A percentile compares a stretch with the other conserved stretches of the same genome.
phyloP scores from a whole-genome alignment of 192 early-diverging fungal genomes.

The Podila verticillata region DNA sequence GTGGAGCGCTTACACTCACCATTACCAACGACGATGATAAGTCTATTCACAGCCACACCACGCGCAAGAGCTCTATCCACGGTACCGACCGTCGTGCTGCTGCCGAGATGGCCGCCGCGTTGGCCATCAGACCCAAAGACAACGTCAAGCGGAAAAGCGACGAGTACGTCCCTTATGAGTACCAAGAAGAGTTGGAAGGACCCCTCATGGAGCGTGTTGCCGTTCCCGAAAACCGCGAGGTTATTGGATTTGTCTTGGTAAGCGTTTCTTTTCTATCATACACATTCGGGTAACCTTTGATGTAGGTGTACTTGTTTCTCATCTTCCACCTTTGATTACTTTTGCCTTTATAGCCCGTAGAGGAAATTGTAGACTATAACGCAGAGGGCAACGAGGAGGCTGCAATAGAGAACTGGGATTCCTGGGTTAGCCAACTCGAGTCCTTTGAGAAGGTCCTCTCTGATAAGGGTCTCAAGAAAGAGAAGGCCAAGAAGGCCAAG shows the following conservation, averaged over 20 bases:
- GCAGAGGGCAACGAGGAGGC: constrained; percentile 26
- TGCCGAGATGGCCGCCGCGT: constrained; percentile 13
- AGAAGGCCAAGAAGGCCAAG: constrained; percentile 36
- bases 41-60: constrained; percentile 26
- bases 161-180: constrained; percentile 45
- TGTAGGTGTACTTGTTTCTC: neutral
- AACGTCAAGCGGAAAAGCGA: constrained; percentile 23
- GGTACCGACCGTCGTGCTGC: neutral
- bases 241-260: constrained; percentile 43
- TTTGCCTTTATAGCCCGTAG: constrained; percentile 17
- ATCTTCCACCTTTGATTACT: neutral
- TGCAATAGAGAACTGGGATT: constrained; percentile 46
- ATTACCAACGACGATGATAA: constrained; percentile 29
- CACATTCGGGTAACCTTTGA: too few relatives aligned
- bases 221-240: constrained; percentile 34
- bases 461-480: constrained; percentile 41
- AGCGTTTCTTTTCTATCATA: neutral
- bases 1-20: neutral
- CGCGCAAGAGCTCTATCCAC: constrained; percentile 16
- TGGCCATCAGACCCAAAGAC: constrained; percentile 23
- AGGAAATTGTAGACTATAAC: constrained; percentile 32
- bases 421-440: constrained; percentile 47
- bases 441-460: constrained; percentile 41
- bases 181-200: constrained; percentile 43
- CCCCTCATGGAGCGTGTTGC: constrained; percentile 46